These are phyloP conservation scores for Pyrenula aspistea DNA, from an alignment of 495 filamentous ascomycete species.

Conservation along the genomic window DNA sequence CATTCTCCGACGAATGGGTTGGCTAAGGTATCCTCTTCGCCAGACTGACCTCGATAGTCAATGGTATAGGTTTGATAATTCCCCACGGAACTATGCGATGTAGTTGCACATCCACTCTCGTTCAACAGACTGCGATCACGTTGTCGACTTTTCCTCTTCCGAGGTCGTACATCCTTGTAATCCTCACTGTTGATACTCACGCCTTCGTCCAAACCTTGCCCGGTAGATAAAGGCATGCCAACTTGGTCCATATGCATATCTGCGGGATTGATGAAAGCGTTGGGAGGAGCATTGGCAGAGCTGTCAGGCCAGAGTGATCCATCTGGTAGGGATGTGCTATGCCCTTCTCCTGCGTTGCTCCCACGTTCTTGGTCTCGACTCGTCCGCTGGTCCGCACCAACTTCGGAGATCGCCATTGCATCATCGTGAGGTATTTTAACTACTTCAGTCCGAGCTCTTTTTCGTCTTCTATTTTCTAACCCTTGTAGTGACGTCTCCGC, in stretches of 20 bases:
- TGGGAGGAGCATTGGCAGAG: not conserved
- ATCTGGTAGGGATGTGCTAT: not conserved
- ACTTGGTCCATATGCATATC: not conserved
- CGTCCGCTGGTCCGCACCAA: not conserved
- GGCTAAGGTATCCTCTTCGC: not conserved
- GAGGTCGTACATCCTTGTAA: not conserved
- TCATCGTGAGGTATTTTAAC: not conserved
- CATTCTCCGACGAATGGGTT: not conserved
- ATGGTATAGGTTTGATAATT: not conserved
- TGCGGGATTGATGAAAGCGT: not conserved
- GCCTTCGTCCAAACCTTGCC: not conserved
- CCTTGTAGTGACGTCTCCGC: not conserved
- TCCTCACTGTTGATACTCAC: not conserved
- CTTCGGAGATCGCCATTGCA: not conserved
- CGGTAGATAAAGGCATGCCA: not conserved
- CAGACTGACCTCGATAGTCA: not conserved
- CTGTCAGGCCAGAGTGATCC: not conserved
- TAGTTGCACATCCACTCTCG: not conserved
- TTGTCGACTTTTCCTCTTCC: not conserved
- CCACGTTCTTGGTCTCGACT: not conserved
- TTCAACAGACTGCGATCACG: not conserved
- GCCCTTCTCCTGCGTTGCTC: not conserved
- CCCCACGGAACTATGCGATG: not conserved
- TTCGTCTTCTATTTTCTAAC: not conserved
- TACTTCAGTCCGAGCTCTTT: not conserved